These are phyloP conservation scores for Chalaropsis ovoidea DNA, from an alignment of 2,329 filamentous ascomycete genomes.

Conservation along the genomic window DNA sequence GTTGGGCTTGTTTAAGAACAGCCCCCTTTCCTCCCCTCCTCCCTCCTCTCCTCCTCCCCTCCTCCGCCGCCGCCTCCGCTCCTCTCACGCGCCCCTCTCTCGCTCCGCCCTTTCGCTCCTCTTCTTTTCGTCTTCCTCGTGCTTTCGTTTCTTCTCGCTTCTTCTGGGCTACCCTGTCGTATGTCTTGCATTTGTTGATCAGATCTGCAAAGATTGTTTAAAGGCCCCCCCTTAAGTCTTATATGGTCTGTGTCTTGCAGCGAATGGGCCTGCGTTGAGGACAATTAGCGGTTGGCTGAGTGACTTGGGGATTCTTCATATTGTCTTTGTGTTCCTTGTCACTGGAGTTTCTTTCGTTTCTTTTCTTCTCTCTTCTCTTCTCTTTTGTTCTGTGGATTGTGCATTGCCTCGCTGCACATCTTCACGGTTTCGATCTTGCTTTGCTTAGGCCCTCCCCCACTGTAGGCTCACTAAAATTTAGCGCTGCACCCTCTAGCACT, in stretches of 20 bases:
- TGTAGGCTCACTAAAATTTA: neutral
- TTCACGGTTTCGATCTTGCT: neutral
- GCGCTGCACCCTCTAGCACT: neutral
- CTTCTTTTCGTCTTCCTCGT: neutral
- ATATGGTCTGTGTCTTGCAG: slow-evolving; percentile 8
- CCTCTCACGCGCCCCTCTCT: neutral
- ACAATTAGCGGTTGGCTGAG: neutral
- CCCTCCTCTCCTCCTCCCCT: neutral
- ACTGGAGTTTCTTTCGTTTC: neutral
- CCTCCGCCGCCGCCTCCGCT: neutral
- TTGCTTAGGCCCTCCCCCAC: neutral
- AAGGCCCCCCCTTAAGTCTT: neutral
- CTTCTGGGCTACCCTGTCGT: neutral
- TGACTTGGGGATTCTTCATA: neutral
- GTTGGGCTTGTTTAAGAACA: neutral
- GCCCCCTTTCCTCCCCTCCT: neutral
- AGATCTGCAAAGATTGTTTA: slow-evolving; percentile 12
- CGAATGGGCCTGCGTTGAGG: neutral
- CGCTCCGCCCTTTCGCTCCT: neutral
- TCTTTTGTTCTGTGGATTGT: neutral
- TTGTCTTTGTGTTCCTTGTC: neutral
- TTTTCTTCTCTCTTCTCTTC: neutral
- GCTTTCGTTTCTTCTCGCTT: neutral
- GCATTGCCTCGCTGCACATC: neutral
- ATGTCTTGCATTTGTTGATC: slow-evolving; percentile 12